phyloP scores from a whole-genome alignment of 345 rosid species.

The Noccaea bulbosa region DNA sequence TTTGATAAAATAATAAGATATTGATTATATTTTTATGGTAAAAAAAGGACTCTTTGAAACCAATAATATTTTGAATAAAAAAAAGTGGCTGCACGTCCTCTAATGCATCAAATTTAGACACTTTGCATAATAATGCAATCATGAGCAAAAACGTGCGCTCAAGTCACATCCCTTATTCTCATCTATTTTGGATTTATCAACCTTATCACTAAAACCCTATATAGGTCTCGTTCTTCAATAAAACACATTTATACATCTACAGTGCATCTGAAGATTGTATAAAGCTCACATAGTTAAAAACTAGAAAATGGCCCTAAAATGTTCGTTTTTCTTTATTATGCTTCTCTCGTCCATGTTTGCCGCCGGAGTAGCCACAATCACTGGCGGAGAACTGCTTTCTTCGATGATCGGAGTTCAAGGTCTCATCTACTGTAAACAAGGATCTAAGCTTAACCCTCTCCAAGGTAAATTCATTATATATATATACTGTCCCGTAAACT shows the following conservation, averaged over 20 bases:
- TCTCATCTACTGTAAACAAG: conserved; percentile 58
- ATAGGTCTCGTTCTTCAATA: conserved; percentile 11
- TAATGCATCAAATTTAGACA: conserved; percentile 6
- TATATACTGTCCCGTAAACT: background rate
- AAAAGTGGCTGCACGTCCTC: conserved; percentile 38
- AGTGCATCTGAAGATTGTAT: background rate
- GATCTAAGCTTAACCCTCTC: conserved; percentile 49
- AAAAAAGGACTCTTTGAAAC: background rate
- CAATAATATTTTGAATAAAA: background rate
- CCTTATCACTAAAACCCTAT: conserved; percentile 21
- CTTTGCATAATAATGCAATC: conserved; percentile 25
- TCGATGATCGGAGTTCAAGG: conserved; percentile 63
- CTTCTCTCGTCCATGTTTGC: conserved; percentile 31
- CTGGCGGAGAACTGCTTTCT: conserved; percentile 44
- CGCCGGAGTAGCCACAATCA: conserved; percentile 31
- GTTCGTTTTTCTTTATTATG: conserved; percentile 22
- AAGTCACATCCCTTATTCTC: conserved; percentile 38
- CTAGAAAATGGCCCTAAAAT: conserved; percentile 9
- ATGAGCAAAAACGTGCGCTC: conserved; percentile 44
- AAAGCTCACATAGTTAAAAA: background rate
- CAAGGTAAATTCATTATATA: conserved; percentile 48
- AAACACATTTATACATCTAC: conserved; percentile 12
- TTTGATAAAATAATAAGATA: too few species aligned
- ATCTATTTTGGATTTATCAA: background rate
- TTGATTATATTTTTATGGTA: too few species aligned